Base-by-base conservation (phyloP, 192 early-diverging fungal species). In the Gonapodya prolifera region DNA sequence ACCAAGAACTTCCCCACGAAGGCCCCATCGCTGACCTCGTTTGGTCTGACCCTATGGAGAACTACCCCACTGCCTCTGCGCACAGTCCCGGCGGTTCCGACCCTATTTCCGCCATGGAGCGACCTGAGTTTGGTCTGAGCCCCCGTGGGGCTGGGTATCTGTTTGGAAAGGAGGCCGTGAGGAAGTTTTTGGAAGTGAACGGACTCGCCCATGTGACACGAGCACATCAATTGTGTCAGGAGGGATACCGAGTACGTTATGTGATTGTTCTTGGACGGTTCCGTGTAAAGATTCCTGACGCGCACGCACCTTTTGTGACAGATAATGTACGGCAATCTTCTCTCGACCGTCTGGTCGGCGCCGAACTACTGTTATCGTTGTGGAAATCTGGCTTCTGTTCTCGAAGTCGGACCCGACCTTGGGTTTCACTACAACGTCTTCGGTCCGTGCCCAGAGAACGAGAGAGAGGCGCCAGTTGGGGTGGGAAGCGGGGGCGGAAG, bases 11-110 rank as follows among this genome's bases (percentile, higher is more conserved):
- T 36, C 94, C 94, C n/a, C 93, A 94, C 78, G 94, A 96, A 83
- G 94, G 93, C 30, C 87, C 94, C n/a, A 96, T 96, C 92, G 92
- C 94, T 23, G 94, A 96, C 82, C 81, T 96, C n/a, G 94, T 95
- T 18, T 95, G 94, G 94, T 93, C 91, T 31, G 94, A 95, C 82
- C 93, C 93, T 1, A 31, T 77, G 30, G 16, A 35, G 34, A 75
- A 35, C 13, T 23, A 75, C 17, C 45, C 74, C 17, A 30, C 30
- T 23, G 45, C 17, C 74, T 17, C 17, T 0, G 79, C 83, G 23
- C 82, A 84, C 35, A 75, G 77, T 70, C 80, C 79, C 34, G 35
- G 33, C 75, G 80, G 73, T 75, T 80, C 80, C 33, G 34, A 35
- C n/a, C 33, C 33, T 79, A 74, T 33, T 2, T 28, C 69, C 0